Conservation (phyloP, 768 basidiomycete species). For the Leucosporidium scottii region DNA sequence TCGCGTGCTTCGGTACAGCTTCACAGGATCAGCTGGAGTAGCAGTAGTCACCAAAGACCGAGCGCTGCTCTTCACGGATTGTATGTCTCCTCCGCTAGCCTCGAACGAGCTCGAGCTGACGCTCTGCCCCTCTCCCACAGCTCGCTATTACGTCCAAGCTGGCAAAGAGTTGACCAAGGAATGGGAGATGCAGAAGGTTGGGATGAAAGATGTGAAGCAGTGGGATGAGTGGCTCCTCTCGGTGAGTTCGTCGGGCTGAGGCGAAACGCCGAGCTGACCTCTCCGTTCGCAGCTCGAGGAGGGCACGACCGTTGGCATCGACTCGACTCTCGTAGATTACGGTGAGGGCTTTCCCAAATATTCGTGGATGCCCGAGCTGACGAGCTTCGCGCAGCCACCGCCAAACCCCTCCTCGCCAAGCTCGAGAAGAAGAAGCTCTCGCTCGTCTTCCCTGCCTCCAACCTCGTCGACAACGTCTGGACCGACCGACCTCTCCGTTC, state of each 20-base stretch:
- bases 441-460: constrained; percentile 67
- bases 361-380: background rate
- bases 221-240: constrained; percentile 67
- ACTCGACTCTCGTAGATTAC: constrained; percentile 62
- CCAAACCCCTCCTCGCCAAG: constrained; percentile 53
- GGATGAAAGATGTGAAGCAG: constrained; percentile 55
- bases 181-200: constrained; percentile 61
- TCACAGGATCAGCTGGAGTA: constrained; percentile 35
- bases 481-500: constrained; percentile 66
- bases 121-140: background rate
- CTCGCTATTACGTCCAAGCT: constrained; percentile 35
- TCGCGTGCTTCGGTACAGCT: constrained; percentile 7
- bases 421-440: constrained; percentile 56
- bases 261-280: constrained; percentile 40
- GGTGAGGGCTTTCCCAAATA: constrained; percentile 48
- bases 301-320: constrained; percentile 63
- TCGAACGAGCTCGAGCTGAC: no score
- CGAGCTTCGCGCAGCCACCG: constrained; percentile 4
- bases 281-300: constrained; percentile 30
- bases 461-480: constrained; percentile 77
- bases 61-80: constrained; percentile 36
- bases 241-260: constrained; percentile 8
- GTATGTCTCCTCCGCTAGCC: background rate
- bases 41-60: constrained; percentile 28
- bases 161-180: constrained; percentile 43